A percentile compares a stretch with the other conserved stretches of the same genome.
Evolutionary conservation across 768 basidiomycete genomes (phyloP).

Genomic region (Antrodiella citrinella): DNA sequence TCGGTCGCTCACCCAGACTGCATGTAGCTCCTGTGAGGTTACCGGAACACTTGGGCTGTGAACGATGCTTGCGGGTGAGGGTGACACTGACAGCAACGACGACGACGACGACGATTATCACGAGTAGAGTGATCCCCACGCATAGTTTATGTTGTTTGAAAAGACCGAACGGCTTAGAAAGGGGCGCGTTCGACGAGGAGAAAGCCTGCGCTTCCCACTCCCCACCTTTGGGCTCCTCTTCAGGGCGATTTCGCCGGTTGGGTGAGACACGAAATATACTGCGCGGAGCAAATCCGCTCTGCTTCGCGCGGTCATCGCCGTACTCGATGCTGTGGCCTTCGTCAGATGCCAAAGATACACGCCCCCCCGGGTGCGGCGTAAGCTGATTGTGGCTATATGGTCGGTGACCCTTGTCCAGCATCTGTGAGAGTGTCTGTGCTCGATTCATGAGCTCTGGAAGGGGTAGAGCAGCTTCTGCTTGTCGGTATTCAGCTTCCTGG

Average conservation of each 20-base stretch:
- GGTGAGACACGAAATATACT: neutral
- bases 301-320: neutral
- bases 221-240: neutral
- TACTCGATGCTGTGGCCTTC: conserved; percentile 4
- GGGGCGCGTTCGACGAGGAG: neutral
- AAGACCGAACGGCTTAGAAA: conserved; percentile 6
- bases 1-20: conserved; percentile 39
- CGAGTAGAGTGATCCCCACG: conserved; percentile 9
- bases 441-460: conserved; percentile 47
- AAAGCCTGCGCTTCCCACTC: neutral
- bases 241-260: conserved; percentile 6
- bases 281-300: conserved; percentile 3
- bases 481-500: conserved; percentile 32
- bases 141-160: conserved; percentile 9
- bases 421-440: conserved; percentile 37
- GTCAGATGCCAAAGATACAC: conserved; percentile 19
- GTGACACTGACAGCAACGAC: conserved; percentile 39
- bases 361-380: neutral
- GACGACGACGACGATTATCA: conserved; percentile 26
- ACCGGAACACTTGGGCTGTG: conserved; percentile 27
- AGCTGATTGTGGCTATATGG: conserved; percentile 30
- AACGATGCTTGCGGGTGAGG: conserved; percentile 22
- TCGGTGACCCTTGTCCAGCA: conserved; percentile 46
- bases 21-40: conserved; percentile 44
- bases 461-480: conserved; percentile 37